These are phyloP conservation scores for Pseudogymnoascus sp. DNA, from an alignment of 2,329 filamentous ascomycete genomes.

Conservation along the genomic window DNA sequence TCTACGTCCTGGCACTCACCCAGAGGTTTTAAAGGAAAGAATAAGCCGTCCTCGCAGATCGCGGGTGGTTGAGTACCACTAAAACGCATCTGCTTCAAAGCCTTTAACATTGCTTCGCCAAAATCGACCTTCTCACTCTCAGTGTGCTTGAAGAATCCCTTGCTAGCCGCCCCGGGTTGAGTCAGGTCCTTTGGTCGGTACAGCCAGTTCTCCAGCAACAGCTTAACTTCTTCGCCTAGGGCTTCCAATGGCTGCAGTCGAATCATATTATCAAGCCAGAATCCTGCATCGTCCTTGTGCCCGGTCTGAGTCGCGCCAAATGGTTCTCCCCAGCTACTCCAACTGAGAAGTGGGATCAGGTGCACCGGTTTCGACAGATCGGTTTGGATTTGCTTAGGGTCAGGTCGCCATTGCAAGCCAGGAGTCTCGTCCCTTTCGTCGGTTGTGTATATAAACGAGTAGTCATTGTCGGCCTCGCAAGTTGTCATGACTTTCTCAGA, in stretches of 20 bases:
- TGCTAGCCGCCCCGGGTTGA: not conserved
- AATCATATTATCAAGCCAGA: slow-evolving; percentile 6
- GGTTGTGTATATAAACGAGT: slow-evolving; percentile 12
- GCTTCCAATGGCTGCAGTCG: not conserved
- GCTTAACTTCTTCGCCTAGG: not conserved
- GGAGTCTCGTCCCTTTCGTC: slow-evolving; percentile 6
- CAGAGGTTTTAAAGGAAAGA: not conserved
- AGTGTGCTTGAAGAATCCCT: not conserved
- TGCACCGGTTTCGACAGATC: not conserved
- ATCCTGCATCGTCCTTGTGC: not conserved
- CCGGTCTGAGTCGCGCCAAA: not conserved
- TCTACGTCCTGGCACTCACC: slow-evolving; percentile 2
- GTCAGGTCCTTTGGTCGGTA: not conserved
- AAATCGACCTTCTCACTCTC: not conserved
- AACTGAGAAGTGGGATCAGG: not conserved
- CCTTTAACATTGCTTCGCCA: not conserved
- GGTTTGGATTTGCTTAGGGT: not conserved
- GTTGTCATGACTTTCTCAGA: slow-evolving; percentile 13
- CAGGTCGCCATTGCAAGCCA: slow-evolving; percentile 9
- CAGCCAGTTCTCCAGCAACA: not conserved
- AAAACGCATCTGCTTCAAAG: slow-evolving; percentile 4
- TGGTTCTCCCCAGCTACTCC: slow-evolving; percentile 7
- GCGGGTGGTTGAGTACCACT: not conserved
- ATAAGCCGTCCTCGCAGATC: not conserved
- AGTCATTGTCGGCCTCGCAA: slow-evolving; percentile 12